Evolutionary conservation across 768 basidiomycete genomes (phyloP), one percentile per base, ranked within the genome.

Genomic region (Kwoniella europaea): DNA sequence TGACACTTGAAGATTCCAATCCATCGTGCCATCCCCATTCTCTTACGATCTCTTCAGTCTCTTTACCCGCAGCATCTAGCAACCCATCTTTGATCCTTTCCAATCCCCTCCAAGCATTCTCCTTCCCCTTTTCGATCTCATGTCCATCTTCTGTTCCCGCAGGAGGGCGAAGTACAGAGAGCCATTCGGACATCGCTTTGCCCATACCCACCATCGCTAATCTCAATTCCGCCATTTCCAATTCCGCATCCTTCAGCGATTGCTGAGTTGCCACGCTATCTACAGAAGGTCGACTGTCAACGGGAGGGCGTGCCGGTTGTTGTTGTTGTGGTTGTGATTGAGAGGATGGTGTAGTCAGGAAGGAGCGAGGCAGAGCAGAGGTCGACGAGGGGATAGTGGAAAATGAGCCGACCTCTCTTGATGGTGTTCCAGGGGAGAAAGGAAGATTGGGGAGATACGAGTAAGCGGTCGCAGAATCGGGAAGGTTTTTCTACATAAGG

Each of bases 401-500:
- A 62, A 77, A 79, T 20, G 67, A 61, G 52, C 59, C 46, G n/a
- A 44, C 42, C 41, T 77, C 73, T 41, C 71, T 68, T 3, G 59
- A 18, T 15, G 73, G 65, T 0, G 74, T n/a, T 7, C 72, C 53
- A n/a, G 79, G 79, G 7, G 78, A 76, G 67, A 81, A 80, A 9
- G 79, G 74, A 1, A 79, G 65, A 65, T 65, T 78, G 4, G 79
- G 79, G 4, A 81, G 65, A 57, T 81, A 83, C 3, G 81, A 75
- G 52, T 82, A 86, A 2, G 89, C 87, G 5, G 90, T 85, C 22
- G 88, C 87, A 13, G 94, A 86, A 74, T 96, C 94, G 2, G 94
- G 93, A 13, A 96, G 88, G 81, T 93, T 95, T 65, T 89, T 90
- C 92, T 93, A 71, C 63, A 71, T 58, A n/a, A 35, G 35, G 7